phyloP scores from a whole-genome alignment of 1,284 basidiomycete genomes.

The Cutaneotrichosporon daszewskae region DNA sequence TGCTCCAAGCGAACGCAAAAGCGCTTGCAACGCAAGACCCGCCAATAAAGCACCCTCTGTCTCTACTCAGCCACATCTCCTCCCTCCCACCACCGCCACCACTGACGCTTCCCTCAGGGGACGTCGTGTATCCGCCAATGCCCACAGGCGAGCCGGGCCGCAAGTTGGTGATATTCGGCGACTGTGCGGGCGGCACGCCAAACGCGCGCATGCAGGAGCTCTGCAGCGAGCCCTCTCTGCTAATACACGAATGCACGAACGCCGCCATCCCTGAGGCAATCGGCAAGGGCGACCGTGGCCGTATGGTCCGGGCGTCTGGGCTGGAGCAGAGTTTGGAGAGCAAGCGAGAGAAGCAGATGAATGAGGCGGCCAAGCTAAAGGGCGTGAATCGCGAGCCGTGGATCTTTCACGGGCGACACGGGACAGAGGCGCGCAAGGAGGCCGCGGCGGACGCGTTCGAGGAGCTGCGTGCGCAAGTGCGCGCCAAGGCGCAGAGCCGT shows the following conservation, averaged over 20 bases:
- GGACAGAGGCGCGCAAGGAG: conserved; percentile 42
- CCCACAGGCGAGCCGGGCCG: conserved; percentile 44
- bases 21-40: conserved; percentile 54
- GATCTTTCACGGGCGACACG: conserved; percentile 13
- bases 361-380: conserved; percentile 17
- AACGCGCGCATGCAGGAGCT: conserved; percentile 33
- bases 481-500: conserved; percentile 56
- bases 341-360: conserved; percentile 27
- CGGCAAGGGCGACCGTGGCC: conserved; percentile 37
- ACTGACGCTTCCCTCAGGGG: conserved; percentile 71
- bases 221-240: conserved; percentile 35
- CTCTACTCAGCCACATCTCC: conserved; percentile 63
- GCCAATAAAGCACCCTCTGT: conserved; percentile 62
- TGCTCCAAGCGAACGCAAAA: conserved; percentile 48
- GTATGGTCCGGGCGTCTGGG: conserved; percentile 29
- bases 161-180: conserved; percentile 48
- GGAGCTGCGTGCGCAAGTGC: conserved; percentile 50
- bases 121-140: conserved; percentile 63
- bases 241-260: conserved; percentile 76
- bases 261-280: conserved; percentile 59
- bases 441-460: conserved; percentile 48
- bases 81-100: conserved; percentile 52
- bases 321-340: conserved; percentile 41
- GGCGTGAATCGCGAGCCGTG: conserved; percentile 12
- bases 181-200: conserved; percentile 41